phyloP scores from a whole-genome alignment of 768 basidiomycete species.

The Amyloporia xantha region DNA sequence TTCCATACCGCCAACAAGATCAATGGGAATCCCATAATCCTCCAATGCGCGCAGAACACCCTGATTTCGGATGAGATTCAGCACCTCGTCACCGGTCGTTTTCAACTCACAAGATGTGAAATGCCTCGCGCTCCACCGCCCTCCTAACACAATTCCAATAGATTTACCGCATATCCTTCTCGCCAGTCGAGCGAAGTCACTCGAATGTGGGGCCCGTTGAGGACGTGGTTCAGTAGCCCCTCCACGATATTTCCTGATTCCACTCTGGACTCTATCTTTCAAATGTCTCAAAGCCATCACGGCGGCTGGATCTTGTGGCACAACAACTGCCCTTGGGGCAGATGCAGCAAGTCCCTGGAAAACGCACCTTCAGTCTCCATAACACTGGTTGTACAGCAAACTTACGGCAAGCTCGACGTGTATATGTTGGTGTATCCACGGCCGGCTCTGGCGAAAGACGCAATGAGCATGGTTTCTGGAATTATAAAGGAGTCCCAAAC shows the following conservation, averaged over 20 bases:
- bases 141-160: slow-evolving; percentile 91
- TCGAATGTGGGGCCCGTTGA: slow-evolving; percentile 73
- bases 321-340: slow-evolving; percentile 46
- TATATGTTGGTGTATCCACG: slow-evolving; percentile 94
- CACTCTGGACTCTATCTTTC: slow-evolving; percentile 86
- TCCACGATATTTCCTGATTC: slow-evolving; percentile 83
- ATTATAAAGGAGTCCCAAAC: slow-evolving; percentile 30
- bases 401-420: slow-evolving; percentile 86
- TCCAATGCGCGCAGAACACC: slow-evolving; percentile 91
- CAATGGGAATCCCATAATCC: slow-evolving; percentile 89
- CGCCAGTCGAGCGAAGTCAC: slow-evolving; percentile 90
- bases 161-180: slow-evolving; percentile 87
- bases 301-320: slow-evolving; percentile 80
- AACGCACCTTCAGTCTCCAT: not conserved
- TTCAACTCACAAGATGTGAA: slow-evolving; percentile 57
- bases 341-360: slow-evolving; percentile 67
- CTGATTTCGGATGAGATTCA: too few relatives aligned
- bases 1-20: slow-evolving; percentile 73
- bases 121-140: slow-evolving; percentile 96
- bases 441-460: slow-evolving; percentile 59
- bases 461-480: not conserved
- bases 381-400: slow-evolving; percentile 2
- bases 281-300: slow-evolving; percentile 85
- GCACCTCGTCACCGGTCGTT: too few relatives aligned
- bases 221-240: slow-evolving; percentile 53